These are phyloP conservation scores for Hirsutella thompsonii DNA, from an alignment of 2,329 filamentous ascomycete genomes.

Conservation along the genomic window DNA sequence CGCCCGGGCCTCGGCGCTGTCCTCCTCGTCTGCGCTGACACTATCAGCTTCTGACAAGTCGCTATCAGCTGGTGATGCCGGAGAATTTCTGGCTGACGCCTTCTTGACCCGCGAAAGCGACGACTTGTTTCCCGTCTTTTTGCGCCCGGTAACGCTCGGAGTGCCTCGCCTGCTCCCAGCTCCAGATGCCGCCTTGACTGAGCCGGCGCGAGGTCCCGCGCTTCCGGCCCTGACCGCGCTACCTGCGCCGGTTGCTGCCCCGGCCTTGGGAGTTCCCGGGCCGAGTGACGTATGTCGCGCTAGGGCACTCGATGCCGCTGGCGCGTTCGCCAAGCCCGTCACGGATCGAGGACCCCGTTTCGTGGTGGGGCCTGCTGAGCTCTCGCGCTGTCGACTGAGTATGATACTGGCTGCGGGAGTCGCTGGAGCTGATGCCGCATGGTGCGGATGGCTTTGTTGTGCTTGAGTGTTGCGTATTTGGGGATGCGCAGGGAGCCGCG, in stretches of 20 bases:
- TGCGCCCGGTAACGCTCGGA: constrained; percentile 28
- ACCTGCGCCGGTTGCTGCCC: constrained; percentile 10
- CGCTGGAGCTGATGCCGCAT: constrained; percentile 43
- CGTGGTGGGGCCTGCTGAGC: constrained; percentile 43
- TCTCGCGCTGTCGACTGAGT: constrained; percentile 43
- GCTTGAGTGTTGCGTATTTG: constrained; percentile 37
- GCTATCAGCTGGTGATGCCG: constrained; percentile 49
- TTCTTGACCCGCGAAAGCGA: constrained; percentile 50
- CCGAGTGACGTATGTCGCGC: constrained; percentile 51
- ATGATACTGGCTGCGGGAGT: constrained; percentile 50
- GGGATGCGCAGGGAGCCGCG: constrained; percentile 27
- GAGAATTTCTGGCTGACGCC: constrained; percentile 43
- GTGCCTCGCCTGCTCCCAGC: constrained; percentile 34
- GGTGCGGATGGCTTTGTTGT: constrained; percentile 22
- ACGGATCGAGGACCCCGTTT: constrained; percentile 40
- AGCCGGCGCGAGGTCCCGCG: constrained; percentile 40
- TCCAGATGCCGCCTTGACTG: constrained; percentile 28
- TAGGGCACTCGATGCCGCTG: constrained; percentile 41
- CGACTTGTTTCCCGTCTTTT: constrained; percentile 44
- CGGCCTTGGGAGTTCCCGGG: constrained; percentile 45
- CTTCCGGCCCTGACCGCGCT: constrained; percentile 39
- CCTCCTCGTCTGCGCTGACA: constrained; percentile 37
- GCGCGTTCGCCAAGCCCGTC: constrained; percentile 31
- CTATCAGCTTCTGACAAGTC: constrained; percentile 53
- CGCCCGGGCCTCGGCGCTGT: constrained; percentile 20